A percentile compares a stretch with the other conserved stretches of the same genome.
Evolutionary conservation across 1,284 basidiomycete genomes (phyloP).

Genomic region (Austroboletus niveus): DNA sequence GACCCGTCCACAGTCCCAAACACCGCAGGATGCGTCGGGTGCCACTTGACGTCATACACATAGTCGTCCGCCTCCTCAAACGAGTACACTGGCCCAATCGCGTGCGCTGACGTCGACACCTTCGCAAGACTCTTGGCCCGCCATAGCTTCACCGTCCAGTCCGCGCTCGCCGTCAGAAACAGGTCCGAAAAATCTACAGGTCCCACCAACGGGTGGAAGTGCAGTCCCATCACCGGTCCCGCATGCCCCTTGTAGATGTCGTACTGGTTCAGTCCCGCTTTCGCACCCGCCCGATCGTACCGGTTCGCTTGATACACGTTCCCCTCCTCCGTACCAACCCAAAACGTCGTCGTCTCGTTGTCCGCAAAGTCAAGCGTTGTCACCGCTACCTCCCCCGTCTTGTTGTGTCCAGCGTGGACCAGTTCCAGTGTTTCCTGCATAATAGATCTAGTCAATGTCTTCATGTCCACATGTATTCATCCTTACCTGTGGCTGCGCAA

Average conservation of each 20-base stretch:
- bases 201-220: conserved; percentile 91
- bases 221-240: conserved; percentile 89
- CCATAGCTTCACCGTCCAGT: conserved; percentile 98
- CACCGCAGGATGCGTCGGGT: conserved; percentile 89
- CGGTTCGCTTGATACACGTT: conserved; percentile 94
- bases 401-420: conserved; percentile 83
- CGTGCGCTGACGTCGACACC: conserved; percentile 51
- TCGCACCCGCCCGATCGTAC: conserved; percentile 93
- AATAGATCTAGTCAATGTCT: neutral
- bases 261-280: conserved; percentile 89
- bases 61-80: conserved; percentile 98
- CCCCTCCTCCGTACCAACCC: conserved; percentile 97
- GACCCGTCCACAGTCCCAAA: conserved; percentile 95
- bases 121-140: conserved; percentile 66
- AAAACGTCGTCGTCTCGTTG: conserved; percentile 94
- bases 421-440: conserved; percentile 86
- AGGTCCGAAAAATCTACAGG: conserved; percentile 94
- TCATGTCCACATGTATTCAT: neutral
- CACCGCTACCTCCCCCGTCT: conserved; percentile 94
- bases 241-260: conserved; percentile 92
- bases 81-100: conserved; percentile 75
- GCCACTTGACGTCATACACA: conserved; percentile 99
- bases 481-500: conserved; percentile 88
- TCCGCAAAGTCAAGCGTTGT: conserved; percentile 91
- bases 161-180: conserved; percentile 88